Conservation (phyloP, 352 stramenopile species). For the Phytophthora boehmeriae region DNA sequence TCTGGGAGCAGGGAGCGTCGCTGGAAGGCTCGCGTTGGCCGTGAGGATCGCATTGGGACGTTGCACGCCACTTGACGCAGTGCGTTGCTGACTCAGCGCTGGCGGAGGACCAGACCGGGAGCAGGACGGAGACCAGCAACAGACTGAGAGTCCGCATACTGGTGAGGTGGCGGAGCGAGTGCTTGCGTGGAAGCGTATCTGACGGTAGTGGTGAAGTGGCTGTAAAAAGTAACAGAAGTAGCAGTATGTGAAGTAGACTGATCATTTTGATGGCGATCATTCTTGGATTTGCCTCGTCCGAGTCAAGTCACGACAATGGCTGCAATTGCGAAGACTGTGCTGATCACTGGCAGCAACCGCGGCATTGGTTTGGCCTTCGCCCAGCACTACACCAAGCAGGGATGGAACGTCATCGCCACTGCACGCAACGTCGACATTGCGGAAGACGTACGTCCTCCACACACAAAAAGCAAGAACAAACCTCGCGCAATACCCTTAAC, state of each 20-base stretch:
- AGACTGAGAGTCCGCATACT: constrained; percentile 20
- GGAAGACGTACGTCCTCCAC: constrained; percentile 13
- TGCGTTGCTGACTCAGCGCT: constrained; percentile 20
- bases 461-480: background rate
- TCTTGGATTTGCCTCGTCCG: constrained; percentile 1
- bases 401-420: constrained; percentile 56
- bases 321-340: constrained; percentile 39
- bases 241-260: background rate
- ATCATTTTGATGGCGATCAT: constrained; percentile 1
- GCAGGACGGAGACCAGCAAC: constrained; percentile 16
- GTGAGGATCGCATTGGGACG: constrained; percentile 69
- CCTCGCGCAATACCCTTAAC: background rate
- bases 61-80: constrained; percentile 81
- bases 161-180: background rate
- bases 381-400: constrained; percentile 47
- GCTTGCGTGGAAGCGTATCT: constrained; percentile 36
- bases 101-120: constrained; percentile 2
- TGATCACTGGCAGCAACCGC: constrained; percentile 59
- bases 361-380: constrained; percentile 52
- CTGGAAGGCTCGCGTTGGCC: constrained; percentile 65
- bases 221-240: background rate
- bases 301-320: constrained; percentile 4
- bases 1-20: constrained; percentile 60
- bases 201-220: constrained; percentile 2
- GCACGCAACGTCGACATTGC: constrained; percentile 46